Evolutionary conservation across 2,329 filamentous ascomycete species (phyloP).

Genomic region (Sporothrix curviconia): DNA sequence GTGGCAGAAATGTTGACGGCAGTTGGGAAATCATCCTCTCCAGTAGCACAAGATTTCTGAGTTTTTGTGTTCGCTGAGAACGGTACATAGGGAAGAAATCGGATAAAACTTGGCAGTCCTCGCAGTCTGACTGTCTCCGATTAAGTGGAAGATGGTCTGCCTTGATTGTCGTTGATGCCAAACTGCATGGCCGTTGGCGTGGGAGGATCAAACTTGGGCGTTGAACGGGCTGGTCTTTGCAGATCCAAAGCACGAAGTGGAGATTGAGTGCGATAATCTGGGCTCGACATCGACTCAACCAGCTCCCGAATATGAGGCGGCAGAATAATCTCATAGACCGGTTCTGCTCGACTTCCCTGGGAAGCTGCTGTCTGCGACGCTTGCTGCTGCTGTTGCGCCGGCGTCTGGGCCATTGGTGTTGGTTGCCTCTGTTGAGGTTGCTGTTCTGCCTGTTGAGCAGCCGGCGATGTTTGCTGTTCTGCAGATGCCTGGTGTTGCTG

Average conservation of each 20-base stretch:
- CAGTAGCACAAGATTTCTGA: too few relatives aligned
- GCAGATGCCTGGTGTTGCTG: not conserved
- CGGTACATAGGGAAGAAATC: too few relatives aligned
- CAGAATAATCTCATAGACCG: slow-evolving; percentile 16
- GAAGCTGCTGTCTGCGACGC: too few relatives aligned
- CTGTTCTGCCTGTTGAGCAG: not conserved
- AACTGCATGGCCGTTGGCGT: slow-evolving; percentile 20
- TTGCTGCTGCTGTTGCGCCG: not conserved
- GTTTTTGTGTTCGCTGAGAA: too few relatives aligned
- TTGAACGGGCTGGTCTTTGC: not conserved
- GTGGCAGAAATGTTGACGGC: too few relatives aligned
- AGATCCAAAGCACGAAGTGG: not conserved
- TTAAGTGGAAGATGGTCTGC: not conserved
- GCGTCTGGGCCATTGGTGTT: not conserved
- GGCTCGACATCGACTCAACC: slow-evolving; percentile 10
- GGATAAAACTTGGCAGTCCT: too few relatives aligned
- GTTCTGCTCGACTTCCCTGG: not conserved
- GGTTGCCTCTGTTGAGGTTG: not conserved
- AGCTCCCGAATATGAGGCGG: slow-evolving; percentile 15
- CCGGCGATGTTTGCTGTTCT: not conserved
- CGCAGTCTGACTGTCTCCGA: too few relatives aligned
- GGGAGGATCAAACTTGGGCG: slow-evolving; percentile 14
- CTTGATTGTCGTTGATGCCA: not conserved
- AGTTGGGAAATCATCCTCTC: too few relatives aligned
- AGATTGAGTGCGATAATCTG: not conserved